phyloP scores from a whole-genome alignment of 257 asterid genomes.

The Nicotiana knightiana region DNA sequence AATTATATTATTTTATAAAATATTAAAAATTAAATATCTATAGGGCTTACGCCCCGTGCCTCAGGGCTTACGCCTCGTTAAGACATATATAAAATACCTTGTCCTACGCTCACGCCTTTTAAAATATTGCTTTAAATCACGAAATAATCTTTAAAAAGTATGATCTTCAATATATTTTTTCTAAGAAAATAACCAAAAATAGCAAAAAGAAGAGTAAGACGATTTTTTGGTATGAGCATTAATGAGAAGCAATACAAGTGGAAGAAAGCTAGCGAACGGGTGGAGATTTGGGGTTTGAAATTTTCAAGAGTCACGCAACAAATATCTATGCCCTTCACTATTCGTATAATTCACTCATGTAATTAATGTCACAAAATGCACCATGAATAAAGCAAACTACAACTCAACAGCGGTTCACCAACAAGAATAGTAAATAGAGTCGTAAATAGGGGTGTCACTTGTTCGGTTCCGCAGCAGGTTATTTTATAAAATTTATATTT shows the following conservation, averaged over 20 bases:
- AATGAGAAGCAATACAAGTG: slow-evolving; percentile 6
- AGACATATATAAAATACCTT: too few relatives aligned
- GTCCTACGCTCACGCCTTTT: too few relatives aligned
- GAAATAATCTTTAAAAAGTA: neutral
- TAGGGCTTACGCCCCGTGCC: too few relatives aligned
- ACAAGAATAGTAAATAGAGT: neutral
- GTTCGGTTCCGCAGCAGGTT: too few relatives aligned
- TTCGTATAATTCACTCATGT: neutral
- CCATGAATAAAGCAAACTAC: neutral
- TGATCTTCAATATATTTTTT: neutral
- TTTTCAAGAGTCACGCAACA: slow-evolving; percentile 7
- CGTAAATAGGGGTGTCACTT: neutral
- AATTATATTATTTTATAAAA: too few relatives aligned
- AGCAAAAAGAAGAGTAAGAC: neutral
- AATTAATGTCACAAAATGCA: neutral
- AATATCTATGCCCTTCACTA: slow-evolving; percentile 6
- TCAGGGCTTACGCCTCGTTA: too few relatives aligned
- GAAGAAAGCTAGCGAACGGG: neutral
- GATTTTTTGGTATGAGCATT: neutral
- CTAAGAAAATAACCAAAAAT: neutral
- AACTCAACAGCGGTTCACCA: neutral
- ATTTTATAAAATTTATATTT: too few relatives aligned
- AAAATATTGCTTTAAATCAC: too few relatives aligned
- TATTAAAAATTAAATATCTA: too few relatives aligned
- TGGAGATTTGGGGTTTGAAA: neutral